Percentiles rank a stretch among this genome's conserved stretches.
These are phyloP conservation scores for Diplodia intermedia DNA, from an alignment of 2,329 filamentous ascomycete species.

Conservation along the genomic window DNA sequence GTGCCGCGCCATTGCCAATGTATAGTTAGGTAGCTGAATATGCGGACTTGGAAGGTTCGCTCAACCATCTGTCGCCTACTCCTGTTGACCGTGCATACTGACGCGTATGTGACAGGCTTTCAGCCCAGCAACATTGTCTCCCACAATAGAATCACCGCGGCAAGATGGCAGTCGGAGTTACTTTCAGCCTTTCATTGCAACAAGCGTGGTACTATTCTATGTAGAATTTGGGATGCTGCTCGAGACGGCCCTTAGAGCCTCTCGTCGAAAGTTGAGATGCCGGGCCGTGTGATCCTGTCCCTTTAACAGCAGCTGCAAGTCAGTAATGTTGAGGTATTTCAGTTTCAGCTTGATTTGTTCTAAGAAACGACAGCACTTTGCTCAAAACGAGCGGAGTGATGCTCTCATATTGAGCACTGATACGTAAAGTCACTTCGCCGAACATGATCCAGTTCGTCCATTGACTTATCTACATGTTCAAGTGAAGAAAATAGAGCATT, in stretches of 20 bases:
- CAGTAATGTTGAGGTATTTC: not conserved
- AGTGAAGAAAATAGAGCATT: not conserved
- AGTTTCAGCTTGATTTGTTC: not conserved
- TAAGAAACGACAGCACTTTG: not conserved
- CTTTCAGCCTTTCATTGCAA: not conserved
- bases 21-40: constrained; percentile 22
- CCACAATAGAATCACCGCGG: not conserved
- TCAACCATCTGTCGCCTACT: not conserved
- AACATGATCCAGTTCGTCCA: not conserved
- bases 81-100: not conserved
- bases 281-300: not conserved
- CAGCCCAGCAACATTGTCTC: not conserved
- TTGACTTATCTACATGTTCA: not conserved
- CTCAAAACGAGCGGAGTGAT: not conserved
- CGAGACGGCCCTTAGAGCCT: not conserved
- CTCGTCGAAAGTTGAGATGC: not conserved
- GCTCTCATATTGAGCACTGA: not conserved
- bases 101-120: not conserved
- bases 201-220: not conserved
- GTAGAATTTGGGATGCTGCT: not conserved
- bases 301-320: not conserved
- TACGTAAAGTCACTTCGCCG: not conserved
- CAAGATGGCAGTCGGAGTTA: too few species aligned
- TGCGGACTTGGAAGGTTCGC: constrained; percentile 3
- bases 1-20: constrained; percentile 4